A percentile compares a stretch with the other conserved stretches of the same genome.
Evolutionary conservation across 2,329 filamentous ascomycete genomes (phyloP).

Genomic region (Penicillium brevicompactum): DNA sequence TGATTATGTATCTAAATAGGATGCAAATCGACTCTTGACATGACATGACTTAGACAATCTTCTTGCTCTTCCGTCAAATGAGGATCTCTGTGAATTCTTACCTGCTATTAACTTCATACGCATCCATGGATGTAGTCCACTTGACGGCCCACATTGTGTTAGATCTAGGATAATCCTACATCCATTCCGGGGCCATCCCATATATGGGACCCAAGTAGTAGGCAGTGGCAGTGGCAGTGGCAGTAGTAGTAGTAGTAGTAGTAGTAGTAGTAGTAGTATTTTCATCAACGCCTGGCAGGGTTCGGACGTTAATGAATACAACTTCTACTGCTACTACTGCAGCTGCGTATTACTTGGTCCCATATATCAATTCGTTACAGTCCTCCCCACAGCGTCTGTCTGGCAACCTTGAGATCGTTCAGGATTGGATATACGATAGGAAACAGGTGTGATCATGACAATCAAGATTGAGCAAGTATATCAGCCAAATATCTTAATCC

Average conservation of each 20-base stretch:
- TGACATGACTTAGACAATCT: slow-evolving; percentile 35
- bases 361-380: no score
- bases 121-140: not conserved
- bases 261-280: no score
- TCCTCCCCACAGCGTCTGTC: no score
- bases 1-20: slow-evolving; percentile 45
- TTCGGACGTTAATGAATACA: no score
- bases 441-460: not conserved
- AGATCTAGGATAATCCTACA: not conserved
- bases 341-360: no score
- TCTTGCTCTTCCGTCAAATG: slow-evolving; percentile 5
- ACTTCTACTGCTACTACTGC: no score
- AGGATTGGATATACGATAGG: no score
- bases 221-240: no score
- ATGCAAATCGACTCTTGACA: slow-evolving; percentile 44
- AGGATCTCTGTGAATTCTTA: not conserved
- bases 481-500: not conserved
- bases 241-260: no score
- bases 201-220: no score
- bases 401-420: no score
- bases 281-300: no score
- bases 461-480: not conserved
- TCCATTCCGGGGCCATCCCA: not conserved
- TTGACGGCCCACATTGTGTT: not conserved
- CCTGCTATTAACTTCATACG: not conserved